phyloP scores from a whole-genome alignment of 2,329 filamentous ascomycete species.

The Lachnellula willkommii region DNA sequence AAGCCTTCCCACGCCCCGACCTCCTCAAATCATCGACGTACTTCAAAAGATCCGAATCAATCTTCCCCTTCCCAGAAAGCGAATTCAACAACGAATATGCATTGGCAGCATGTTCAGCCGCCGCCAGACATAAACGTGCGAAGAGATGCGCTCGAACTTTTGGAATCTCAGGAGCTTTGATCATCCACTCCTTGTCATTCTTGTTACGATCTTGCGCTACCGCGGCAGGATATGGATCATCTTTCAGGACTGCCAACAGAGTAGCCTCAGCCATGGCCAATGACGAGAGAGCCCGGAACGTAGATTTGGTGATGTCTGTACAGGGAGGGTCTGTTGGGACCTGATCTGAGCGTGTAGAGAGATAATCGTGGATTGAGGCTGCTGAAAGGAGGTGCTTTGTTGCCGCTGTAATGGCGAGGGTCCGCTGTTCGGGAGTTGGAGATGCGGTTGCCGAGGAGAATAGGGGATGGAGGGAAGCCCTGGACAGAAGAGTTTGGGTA shows the following conservation, averaged over 20 bases:
- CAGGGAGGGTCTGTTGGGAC: constrained; percentile 38
- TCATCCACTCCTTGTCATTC: constrained; percentile 94
- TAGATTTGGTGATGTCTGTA: constrained; percentile 49
- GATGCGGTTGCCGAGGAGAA: constrained; percentile 61
- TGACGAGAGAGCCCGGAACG: constrained; percentile 51
- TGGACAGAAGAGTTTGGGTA: constrained; percentile 65
- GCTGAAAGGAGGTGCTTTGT: constrained; percentile 75
- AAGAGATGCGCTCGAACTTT: constrained; percentile 86
- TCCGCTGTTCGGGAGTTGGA: constrained; percentile 60
- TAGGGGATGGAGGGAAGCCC: constrained; percentile 66
- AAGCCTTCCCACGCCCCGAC: constrained; percentile 76
- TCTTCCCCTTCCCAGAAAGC: constrained; percentile 39
- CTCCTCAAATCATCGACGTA: constrained; percentile 73
- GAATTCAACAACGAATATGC: constrained; percentile 51
- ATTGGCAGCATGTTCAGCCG: constrained; percentile 78
- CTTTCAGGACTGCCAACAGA: constrained; percentile 82
- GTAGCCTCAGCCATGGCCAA: constrained; percentile 84
- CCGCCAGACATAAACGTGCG: constrained; percentile 79
- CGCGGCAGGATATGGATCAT: constrained; percentile 83
- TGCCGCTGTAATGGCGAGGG: constrained; percentile 63
- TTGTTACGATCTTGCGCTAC: constrained; percentile 78
- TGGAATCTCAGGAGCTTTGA: constrained; percentile 78
- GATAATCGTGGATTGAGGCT: constrained; percentile 69
- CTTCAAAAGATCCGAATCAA: constrained; percentile 61
- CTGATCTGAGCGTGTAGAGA: constrained; percentile 52